Conservation (phyloP, 306 rosid species). For the Cyamopsis tetragonoloba region DNA sequence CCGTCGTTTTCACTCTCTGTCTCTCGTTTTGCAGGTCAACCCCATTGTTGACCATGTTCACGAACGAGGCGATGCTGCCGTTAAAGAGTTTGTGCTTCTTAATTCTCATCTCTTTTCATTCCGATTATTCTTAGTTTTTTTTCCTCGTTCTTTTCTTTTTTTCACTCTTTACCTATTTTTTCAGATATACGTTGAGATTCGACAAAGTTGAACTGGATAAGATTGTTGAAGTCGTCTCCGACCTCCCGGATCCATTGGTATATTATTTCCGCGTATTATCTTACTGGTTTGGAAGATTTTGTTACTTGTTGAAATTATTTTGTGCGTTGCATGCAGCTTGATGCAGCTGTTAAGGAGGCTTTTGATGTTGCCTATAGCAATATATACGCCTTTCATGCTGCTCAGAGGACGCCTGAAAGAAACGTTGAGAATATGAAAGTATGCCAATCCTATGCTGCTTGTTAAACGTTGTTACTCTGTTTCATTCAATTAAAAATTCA, state of each 20-base stretch:
- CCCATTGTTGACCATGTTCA: conserved; percentile 69
- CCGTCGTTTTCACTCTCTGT: not conserved
- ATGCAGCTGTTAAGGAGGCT: conserved; percentile 58
- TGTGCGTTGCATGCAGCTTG: conserved; percentile 53
- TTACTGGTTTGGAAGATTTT: too few species aligned
- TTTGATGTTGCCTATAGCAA: conserved; percentile 80
- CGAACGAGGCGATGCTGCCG: conserved; percentile 61
- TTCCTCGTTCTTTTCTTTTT: not conserved
- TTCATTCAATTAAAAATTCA: not conserved
- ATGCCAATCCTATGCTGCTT: conserved; percentile 20
- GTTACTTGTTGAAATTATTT: not conserved
- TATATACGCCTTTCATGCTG: conserved; percentile 73
- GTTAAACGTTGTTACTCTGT: not conserved
- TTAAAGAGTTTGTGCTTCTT: conserved; percentile 46
- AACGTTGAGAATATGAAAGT: conserved; percentile 81
- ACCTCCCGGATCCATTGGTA: conserved; percentile 79
- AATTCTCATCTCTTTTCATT: not conserved
- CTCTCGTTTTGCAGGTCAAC: conserved; percentile 43
- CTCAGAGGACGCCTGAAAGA: conserved; percentile 61
- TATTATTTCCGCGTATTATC: not conserved
- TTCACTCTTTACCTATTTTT: not conserved
- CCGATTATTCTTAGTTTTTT: not conserved
- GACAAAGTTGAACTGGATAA: conserved; percentile 57
- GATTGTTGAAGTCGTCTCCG: conserved; percentile 51
- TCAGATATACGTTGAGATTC: conserved; percentile 60